Conservation (phyloP, 1,284 basidiomycete genomes). For the Microbotryum lychnidis-dioicae region DNA sequence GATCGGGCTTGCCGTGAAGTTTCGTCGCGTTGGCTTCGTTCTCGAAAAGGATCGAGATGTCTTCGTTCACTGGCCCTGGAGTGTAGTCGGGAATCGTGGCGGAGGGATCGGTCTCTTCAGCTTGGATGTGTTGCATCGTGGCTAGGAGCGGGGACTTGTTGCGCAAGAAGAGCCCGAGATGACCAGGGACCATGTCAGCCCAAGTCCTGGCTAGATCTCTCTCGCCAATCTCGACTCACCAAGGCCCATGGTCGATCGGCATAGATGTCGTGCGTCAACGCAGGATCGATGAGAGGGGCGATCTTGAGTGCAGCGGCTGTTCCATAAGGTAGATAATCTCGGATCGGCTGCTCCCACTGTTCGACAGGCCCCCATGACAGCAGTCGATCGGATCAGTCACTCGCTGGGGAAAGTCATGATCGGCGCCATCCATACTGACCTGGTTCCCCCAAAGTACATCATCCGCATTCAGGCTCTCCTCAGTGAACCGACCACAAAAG, state of each 20-base stretch:
- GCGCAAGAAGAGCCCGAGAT: not conserved
- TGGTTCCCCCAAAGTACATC: slow-evolving; percentile 12
- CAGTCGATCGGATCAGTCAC: not conserved
- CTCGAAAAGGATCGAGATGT: slow-evolving; percentile 41
- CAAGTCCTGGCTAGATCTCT: no score
- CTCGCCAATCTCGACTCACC: not conserved
- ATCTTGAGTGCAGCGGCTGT: slow-evolving; percentile 31
- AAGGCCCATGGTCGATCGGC: slow-evolving; percentile 36
- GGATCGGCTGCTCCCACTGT: slow-evolving; percentile 30
- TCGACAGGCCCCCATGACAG: slow-evolving; percentile 17
- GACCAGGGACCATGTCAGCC: not conserved
- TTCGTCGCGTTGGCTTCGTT: slow-evolving; percentile 55
- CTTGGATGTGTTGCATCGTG: slow-evolving; percentile 22
- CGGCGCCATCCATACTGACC: not conserved
- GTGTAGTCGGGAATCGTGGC: slow-evolving; percentile 8
- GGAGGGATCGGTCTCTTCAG: not conserved
- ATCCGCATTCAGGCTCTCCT: slow-evolving; percentile 8
- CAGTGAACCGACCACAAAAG: slow-evolving; percentile 19
- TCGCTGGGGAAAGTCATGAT: no score
- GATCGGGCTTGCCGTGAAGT: slow-evolving; percentile 39
- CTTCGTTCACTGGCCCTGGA: slow-evolving; percentile 23
- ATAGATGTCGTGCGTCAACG: slow-evolving; percentile 34
- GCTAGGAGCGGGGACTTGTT: slow-evolving; percentile 29
- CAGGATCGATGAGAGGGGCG: slow-evolving; percentile 32
- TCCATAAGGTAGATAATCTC: slow-evolving; percentile 24